phyloP scores from a whole-genome alignment of 495 filamentous ascomycete species.

The Articulospora tetracladia region DNA sequence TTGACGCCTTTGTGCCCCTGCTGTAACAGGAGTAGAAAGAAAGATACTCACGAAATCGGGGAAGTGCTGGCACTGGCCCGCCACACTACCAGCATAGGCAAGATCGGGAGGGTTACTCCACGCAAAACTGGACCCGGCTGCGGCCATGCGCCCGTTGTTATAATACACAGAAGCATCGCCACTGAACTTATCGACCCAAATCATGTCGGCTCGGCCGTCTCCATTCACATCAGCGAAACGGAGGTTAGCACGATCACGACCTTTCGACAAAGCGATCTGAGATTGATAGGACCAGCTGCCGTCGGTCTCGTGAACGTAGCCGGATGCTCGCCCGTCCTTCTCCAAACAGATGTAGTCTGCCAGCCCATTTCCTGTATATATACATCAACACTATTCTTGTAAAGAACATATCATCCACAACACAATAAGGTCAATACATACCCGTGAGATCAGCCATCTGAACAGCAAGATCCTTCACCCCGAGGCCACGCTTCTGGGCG shows the following conservation, averaged over 20 bases:
- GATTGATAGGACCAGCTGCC: background rate
- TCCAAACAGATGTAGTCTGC: background rate
- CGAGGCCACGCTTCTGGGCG: background rate
- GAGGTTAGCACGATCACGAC: too few species aligned
- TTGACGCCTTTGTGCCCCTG: background rate
- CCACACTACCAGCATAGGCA: background rate
- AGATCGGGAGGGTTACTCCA: background rate
- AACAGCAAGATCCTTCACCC: background rate
- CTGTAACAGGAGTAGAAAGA: background rate
- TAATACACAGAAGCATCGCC: too few species aligned
- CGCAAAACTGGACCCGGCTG: too few species aligned
- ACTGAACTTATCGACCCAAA: too few species aligned
- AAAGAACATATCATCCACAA: background rate
- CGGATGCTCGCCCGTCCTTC: background rate
- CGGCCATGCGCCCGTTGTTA: too few species aligned
- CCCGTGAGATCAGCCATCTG: background rate
- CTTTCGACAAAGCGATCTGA: background rate
- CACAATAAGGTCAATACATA: background rate
- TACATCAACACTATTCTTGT: background rate
- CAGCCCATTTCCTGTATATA: background rate
- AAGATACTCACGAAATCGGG: background rate
- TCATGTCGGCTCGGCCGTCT: too few species aligned
- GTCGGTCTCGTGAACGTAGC: background rate
- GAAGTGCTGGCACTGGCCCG: background rate
- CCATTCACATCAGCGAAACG: too few species aligned